These are phyloP conservation scores for Penicillium sp. DNA, from an alignment of 2,329 filamentous ascomycete genomes.

Conservation along the genomic window DNA sequence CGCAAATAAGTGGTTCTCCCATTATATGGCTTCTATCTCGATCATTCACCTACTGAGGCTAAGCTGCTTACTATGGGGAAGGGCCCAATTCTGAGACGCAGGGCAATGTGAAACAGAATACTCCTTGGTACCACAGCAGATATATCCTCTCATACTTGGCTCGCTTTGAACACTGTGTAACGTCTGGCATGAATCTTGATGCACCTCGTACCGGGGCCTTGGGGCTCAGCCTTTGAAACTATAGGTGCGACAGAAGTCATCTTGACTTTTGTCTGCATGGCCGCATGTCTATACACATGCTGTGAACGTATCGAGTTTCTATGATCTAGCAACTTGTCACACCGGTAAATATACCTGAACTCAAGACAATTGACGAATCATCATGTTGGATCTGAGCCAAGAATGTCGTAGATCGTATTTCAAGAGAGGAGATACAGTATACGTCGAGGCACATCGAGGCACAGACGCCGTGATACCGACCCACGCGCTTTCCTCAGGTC, in stretches of 20 bases:
- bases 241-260: background rate
- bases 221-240: background rate
- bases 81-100: background rate
- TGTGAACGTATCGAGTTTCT: background rate
- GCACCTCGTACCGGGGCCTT: slow-evolving; percentile 7
- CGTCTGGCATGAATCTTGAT: background rate
- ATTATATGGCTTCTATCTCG: background rate
- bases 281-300: slow-evolving; percentile 5
- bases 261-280: slow-evolving; percentile 2
- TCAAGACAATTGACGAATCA: background rate
- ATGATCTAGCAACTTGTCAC: background rate
- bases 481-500: slow-evolving; percentile 6
- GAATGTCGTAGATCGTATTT: background rate
- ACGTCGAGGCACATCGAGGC: background rate
- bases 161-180: background rate
- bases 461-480: slow-evolving; percentile 4
- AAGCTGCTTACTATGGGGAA: background rate
- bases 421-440: background rate
- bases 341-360: background rate
- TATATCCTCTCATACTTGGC: background rate
- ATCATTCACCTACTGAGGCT: no score
- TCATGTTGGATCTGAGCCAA: background rate
- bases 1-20: no score
- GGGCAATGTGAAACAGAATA: slow-evolving; percentile 4
- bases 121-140: background rate